Conservation (phyloP, 768 basidiomycete genomes). For the Trametes cinnabarina region DNA sequence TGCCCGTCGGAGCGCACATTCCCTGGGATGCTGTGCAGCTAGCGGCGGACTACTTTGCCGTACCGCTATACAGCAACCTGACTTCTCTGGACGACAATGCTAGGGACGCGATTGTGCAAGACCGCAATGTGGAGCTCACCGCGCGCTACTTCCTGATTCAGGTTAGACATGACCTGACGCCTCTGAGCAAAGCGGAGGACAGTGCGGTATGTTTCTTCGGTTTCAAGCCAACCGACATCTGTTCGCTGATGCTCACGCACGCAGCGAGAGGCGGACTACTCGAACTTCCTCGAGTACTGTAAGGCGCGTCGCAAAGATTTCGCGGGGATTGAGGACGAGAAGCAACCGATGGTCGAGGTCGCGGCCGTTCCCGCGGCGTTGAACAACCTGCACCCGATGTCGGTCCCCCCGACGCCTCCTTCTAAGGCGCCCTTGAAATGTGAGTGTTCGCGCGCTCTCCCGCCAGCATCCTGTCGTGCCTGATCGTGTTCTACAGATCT, state of each 20-base stretch:
- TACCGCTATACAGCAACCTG: slow-evolving; percentile 37
- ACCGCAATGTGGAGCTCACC: slow-evolving; percentile 74
- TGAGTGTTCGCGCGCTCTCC: slow-evolving; percentile 38
- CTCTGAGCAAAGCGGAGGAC: slow-evolving; percentile 66
- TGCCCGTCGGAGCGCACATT: slow-evolving; percentile 46
- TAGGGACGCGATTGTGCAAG: slow-evolving; percentile 69
- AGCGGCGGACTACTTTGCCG: slow-evolving; percentile 52
- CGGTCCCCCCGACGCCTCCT: slow-evolving; percentile 38
- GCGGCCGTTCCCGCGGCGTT: slow-evolving; percentile 45
- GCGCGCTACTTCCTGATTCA: slow-evolving; percentile 58
- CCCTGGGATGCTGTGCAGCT: slow-evolving; percentile 61
- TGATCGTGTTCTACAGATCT: slow-evolving; percentile 66
- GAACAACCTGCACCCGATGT: slow-evolving; percentile 60
- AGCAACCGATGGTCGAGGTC: slow-evolving; percentile 75
- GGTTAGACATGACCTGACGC: slow-evolving; percentile 66
- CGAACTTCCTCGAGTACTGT: slow-evolving; percentile 65
- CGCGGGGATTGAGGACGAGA: slow-evolving; percentile 54
- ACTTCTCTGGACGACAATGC: slow-evolving; percentile 43
- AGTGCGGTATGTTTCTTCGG: slow-evolving; percentile 49
- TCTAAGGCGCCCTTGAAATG: slow-evolving; percentile 55
- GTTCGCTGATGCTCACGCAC: slow-evolving; percentile 10
- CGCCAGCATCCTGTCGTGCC: no score
- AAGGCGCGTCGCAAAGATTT: slow-evolving; percentile 60
- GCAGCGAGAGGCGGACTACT: slow-evolving; percentile 62
- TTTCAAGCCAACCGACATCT: neutral